Base-by-base conservation (phyloP, 1,139 yeast genomes). In the Taphrina flavorubra region DNA sequence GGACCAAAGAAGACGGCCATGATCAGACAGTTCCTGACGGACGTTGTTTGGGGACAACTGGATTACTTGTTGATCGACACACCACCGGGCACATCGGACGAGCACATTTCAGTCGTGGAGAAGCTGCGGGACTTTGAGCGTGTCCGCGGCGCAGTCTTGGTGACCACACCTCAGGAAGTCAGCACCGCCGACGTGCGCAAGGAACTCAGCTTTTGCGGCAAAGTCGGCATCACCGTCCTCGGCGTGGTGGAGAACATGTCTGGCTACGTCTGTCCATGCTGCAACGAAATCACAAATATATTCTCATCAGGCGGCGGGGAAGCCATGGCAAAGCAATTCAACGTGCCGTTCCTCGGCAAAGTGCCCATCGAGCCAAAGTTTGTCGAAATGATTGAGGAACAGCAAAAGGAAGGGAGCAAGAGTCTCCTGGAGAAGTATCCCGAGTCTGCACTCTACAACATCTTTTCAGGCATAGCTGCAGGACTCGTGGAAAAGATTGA, bases 11-110 rank as follows among this genome's bases (percentile, higher is more conserved):
- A 95, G 77, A 92, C 98, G 0, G 97, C 98, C 31, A 94, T 95
- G 98, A 90, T 95, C 57, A 84, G 94, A 69, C 99, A 95, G 78
- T 92, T 95, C 76, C 81, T 95, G 58, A 86, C 86, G 71, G 98
- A 94, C 77, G 97, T 94, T 0, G 85, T 86, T 20, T 95, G 99
- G 99, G 97, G 92, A 0, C 84, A 83, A 18, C 76, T 81, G 60
- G 97, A 92, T 77, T 95, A 90, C 76, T 79, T 95, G 69, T 80
- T 95, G 56, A 92, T 95, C 8, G 99, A 95, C 76, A 94, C 99
- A 0, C 99, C 99, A 0, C 99, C 99, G 0, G 99, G 99, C 0
- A 94, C 99, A 0, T 89, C 97, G 0, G 99, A 95, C 77, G 99
- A 95, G 77, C 99, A 95, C 78, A 94, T 95, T 57, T 92, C 97